Conservation (phyloP, 176 grass and related monocot species). For the Secale cereale region DNA sequence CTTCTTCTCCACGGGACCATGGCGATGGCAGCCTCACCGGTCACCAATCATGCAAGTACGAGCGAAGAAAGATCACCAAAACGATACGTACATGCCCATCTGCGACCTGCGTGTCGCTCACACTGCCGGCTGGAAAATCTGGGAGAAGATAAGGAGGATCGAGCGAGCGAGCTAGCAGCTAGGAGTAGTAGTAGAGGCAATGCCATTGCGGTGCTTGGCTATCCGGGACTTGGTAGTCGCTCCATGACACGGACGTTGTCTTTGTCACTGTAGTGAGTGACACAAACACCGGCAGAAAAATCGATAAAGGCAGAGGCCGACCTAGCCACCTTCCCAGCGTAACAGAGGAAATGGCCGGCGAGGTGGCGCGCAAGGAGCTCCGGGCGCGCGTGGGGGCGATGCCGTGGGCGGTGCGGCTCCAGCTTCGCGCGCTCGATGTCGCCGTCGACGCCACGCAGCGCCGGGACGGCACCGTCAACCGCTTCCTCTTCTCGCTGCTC, state of each 20-base stretch:
- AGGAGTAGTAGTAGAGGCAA: too few relatives aligned
- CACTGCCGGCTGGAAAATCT: neutral
- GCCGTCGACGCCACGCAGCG: slow-evolving; percentile 32
- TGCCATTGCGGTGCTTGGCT: too few relatives aligned
- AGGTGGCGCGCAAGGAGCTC: neutral
- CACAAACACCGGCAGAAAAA: neutral
- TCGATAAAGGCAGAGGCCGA: neutral
- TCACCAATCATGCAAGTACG: neutral
- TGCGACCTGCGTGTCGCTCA: neutral
- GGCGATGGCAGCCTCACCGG: neutral
- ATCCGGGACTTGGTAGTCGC: too few relatives aligned
- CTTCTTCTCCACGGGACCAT: neutral
- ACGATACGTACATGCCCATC: neutral
- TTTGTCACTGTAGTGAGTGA: neutral
- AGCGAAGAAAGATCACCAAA: neutral
- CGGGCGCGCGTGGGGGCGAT: neutral
- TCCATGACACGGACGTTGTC: too few relatives aligned
- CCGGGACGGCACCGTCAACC: slow-evolving; percentile 54
- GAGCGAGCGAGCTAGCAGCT: neutral
- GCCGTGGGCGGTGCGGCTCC: slow-evolving; percentile 24
- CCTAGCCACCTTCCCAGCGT: neutral
- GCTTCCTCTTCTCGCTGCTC: slow-evolving; percentile 38
- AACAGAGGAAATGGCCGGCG: neutral
- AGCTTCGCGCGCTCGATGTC: neutral
- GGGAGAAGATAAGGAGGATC: neutral